phyloP scores from a whole-genome alignment of 1,284 basidiomycete species.

The Tilletiopsis washingtonensis region DNA sequence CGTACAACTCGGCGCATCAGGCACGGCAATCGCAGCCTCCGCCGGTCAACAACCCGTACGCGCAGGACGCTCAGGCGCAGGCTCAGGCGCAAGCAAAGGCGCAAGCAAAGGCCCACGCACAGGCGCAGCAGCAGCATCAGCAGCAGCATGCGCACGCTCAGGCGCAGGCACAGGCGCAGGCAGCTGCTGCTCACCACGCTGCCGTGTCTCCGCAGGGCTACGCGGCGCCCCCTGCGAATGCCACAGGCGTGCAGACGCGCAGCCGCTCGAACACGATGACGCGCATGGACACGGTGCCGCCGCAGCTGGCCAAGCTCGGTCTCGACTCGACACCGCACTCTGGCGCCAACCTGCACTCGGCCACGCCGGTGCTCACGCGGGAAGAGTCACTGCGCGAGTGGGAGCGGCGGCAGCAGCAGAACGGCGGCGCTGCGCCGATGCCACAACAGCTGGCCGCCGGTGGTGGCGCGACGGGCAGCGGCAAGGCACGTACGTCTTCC shows the following conservation, averaged over 20 bases:
- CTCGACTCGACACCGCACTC: conserved; percentile 24
- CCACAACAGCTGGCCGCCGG: conserved; percentile 11
- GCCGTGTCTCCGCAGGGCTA: conserved; percentile 3
- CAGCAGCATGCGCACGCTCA: conserved; percentile 19
- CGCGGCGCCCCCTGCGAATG: background rate
- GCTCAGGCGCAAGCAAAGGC: conserved; percentile 8
- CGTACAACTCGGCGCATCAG: conserved; percentile 61
- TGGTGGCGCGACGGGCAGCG: background rate
- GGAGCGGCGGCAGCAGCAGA: conserved; percentile 55
- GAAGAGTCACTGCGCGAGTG: conserved; percentile 41
- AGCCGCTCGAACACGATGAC: conserved; percentile 65
- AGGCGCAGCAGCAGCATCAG: conserved; percentile 20
- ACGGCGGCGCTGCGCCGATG: conserved; percentile 9
- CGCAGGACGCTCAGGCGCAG: conserved; percentile 18
- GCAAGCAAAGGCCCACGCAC: conserved; percentile 12
- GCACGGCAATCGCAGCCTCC: conserved; percentile 47
- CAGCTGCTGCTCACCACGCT: conserved; percentile 6
- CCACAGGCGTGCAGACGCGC: conserved; percentile 1
- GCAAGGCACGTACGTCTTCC: conserved; percentile 9
- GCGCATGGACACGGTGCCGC: conserved; percentile 79
- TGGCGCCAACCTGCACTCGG: conserved; percentile 11
- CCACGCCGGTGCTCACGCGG: conserved; percentile 38
- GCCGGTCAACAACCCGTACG: conserved; percentile 39
- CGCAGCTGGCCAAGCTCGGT: conserved; percentile 58
- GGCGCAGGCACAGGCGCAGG: conserved; percentile 12